These are phyloP conservation scores for Erodium trifolium DNA, from an alignment of 441 rosid genomes.

Conservation along the genomic window DNA sequence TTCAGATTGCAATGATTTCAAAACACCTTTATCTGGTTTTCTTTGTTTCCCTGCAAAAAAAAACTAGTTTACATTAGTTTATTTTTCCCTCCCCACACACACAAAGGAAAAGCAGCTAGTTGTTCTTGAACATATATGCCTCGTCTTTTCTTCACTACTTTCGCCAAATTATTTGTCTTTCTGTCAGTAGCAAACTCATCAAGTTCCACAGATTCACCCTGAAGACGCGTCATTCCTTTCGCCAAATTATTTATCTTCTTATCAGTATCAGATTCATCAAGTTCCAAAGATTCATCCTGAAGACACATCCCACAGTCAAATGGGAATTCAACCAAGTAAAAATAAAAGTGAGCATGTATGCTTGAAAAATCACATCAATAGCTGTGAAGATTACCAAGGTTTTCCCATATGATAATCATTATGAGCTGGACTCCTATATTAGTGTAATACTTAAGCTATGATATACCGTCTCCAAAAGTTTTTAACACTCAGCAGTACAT, in stretches of 20 bases:
- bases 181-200: conserved; percentile 40
- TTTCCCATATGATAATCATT: background rate
- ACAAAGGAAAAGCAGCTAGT: background rate
- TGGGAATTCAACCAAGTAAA: conserved; percentile 10
- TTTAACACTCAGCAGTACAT: too few relatives aligned
- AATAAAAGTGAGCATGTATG: conserved; percentile 4
- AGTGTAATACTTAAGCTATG: too few relatives aligned
- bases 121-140: conserved; percentile 29
- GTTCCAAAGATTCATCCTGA: too few relatives aligned
- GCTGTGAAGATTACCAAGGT: background rate
- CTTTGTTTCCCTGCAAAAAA: conserved; percentile 41
- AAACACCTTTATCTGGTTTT: conserved; percentile 19
- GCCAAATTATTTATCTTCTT: too few relatives aligned
- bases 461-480: too few relatives aligned
- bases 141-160: conserved; percentile 29
- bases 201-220: conserved; percentile 80
- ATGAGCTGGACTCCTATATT: too few relatives aligned
- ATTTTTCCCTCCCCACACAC: background rate
- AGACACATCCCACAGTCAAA: conserved; percentile 12
- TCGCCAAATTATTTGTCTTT: conserved; percentile 39
- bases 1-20: conserved; percentile 18
- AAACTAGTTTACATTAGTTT: background rate
- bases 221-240: conserved; percentile 12
- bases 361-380: too few relatives aligned
- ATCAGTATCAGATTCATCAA: too few relatives aligned